A percentile compares a stretch with the other conserved stretches of the same genome.
Conservation (phyloP, 371 early-diverging fungal species). For the Rhizopus stolonifer region DNA sequence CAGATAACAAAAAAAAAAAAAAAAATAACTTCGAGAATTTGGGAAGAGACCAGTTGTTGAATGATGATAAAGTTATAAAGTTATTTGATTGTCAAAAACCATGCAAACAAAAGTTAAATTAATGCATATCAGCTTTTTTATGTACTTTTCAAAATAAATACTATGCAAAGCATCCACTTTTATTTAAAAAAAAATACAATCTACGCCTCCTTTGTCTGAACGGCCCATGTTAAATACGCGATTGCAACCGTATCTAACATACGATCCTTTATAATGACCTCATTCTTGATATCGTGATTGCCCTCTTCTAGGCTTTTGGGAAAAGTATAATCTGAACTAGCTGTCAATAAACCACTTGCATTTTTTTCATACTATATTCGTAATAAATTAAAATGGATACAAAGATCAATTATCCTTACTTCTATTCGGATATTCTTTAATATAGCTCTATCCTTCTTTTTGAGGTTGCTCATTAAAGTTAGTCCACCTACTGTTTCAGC, state of each 20-base stretch:
- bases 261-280: slow-evolving; percentile 48
- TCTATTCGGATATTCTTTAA: slow-evolving; percentile 46
- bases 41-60: no score
- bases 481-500: slow-evolving; percentile 60
- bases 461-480: slow-evolving; percentile 40
- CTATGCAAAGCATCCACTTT: no score
- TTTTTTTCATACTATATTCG: slow-evolving; percentile 47
- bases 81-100: no score
- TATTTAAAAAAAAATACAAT: no score
- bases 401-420: slow-evolving; percentile 28
- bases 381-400: neutral
- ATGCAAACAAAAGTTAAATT: no score
- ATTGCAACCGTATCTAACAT: slow-evolving; percentile 48
- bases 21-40: no score
- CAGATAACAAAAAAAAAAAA: no score
- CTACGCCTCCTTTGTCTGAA: slow-evolving; percentile 28
- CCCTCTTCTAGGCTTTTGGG: slow-evolving; percentile 11
- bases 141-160: no score
- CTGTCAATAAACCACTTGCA: slow-evolving; percentile 47
- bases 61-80: no score
- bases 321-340: slow-evolving; percentile 43
- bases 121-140: no score
- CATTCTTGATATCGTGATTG: slow-evolving; percentile 22
- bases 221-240: slow-evolving; percentile 36
- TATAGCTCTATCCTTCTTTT: slow-evolving; percentile 44